Base-by-base conservation (phyloP, 2,329 filamentous ascomycete species). In the Ophiocordyceps camponoti-floridani region DNA sequence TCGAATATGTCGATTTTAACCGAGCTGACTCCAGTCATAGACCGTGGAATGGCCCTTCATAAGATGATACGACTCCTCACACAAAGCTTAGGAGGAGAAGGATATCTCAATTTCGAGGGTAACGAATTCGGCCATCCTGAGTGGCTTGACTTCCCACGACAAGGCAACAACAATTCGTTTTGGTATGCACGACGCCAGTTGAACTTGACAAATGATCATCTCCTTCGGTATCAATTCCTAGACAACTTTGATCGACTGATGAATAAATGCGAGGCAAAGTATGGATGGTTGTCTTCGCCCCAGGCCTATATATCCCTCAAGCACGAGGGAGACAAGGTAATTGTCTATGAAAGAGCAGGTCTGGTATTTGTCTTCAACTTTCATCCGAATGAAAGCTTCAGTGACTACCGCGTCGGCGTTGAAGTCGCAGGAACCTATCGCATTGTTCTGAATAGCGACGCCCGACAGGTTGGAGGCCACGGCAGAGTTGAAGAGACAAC, bases 81-180 rank as follows among this genome's bases (percentile, higher is more conserved):
- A 1, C 89, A 98, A 59, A 76, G 73, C 40, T 75, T 98, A 14
- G 91, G 91, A 47, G 91, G 91, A 45, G 91, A 98, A 63, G 91
- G 89, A 37, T 98, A 94, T 58, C 82, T 98, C 44, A 98, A 96
- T 67, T 98, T 98, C 54, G 88, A 95, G 65, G 91, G 91, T 48
- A 98, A 98, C 62, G 91, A 98, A 63, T 98, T 98, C 57, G 91
- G 91, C 1, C 91, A 98, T 59, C 91, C 91, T 0, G 91, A 98
- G 63, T 98, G 91, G 91, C 82, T 98, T 37, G 91, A 98, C 62
- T 98, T 98, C 63, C 91, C 91, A 4, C 84, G 91, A 44, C 86
- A 81, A 56, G 91, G 91, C 47, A 95, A 95, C 65, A 67, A 79
- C 56, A 94, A 94, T 64, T 91, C 84, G 41, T 95, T 88, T 70